Percentiles rank a stretch among this genome's conserved stretches.
phyloP scores from a whole-genome alignment of 169 alveolate species.

The Toxoplasma gondii region DNA sequence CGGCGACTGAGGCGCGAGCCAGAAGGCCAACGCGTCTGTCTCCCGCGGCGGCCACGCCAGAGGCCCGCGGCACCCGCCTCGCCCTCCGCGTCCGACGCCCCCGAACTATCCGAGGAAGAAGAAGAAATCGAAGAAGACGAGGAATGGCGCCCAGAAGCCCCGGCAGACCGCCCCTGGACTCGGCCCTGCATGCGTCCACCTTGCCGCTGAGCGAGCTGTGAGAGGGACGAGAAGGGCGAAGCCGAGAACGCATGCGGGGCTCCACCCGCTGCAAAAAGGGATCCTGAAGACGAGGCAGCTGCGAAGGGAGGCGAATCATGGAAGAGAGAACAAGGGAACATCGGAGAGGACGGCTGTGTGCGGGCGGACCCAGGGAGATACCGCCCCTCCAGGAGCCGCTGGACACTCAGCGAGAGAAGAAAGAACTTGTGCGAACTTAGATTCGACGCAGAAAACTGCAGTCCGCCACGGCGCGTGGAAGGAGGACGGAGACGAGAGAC shows the following conservation, averaged over 20 bases:
- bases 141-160: neutral
- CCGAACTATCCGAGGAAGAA: neutral
- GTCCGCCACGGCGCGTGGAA: neutral
- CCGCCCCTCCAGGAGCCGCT: conserved; percentile 8
- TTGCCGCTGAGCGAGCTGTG: neutral
- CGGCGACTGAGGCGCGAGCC: neutral
- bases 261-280: no score
- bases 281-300: neutral
- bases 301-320: neutral
- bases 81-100: neutral
- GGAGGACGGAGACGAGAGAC: neutral
- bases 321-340: neutral
- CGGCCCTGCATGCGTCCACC: neutral
- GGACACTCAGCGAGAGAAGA: neutral
- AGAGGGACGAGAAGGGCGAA: neutral
- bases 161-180: neutral
- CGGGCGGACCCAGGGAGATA: conserved; percentile 3
- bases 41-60: neutral
- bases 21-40: neutral
- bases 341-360: neutral
- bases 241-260: neutral
- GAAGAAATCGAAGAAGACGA: conserved; percentile 19
- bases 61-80: neutral
- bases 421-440: neutral
- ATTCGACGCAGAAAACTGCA: no score